Evolutionary conservation across 2,329 filamentous ascomycete species (phyloP), one percentile per base, ranked within the genome.

Genomic region (Beauveria brongniartii): DNA sequence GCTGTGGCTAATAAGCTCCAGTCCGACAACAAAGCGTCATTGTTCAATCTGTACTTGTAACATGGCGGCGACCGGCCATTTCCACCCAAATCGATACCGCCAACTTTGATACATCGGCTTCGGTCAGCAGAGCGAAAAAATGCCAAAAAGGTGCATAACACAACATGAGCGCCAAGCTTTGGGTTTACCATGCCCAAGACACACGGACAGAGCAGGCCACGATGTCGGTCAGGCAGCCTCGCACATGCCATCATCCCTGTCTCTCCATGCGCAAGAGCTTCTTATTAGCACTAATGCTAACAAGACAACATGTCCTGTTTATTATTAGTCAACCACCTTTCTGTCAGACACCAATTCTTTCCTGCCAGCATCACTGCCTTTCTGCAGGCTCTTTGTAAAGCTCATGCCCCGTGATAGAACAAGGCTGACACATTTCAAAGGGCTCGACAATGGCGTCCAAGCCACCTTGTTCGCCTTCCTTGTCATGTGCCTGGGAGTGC

Each of bases 101-200:
- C 48, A 30, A 20, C 3, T 14, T 53, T 16, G 6, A 20, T 40
- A 53, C 30, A 53, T 53, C 5, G n/a, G 30, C 46, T 30, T 34
- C 16, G 26, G 14, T 14, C 30, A 9, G n/a, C 20, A 34, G 24
- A 26, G 9, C n/a, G 16, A 30, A 9, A 2, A 28, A 18, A 26
- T 2, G 34, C n/a, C 10, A 43, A 14, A 43, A 16, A 55, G 24
- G 22, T n/a, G 24, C n/a, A 26, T 46, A 30, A 46, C 40, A 55
- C 53, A 26, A 18, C 53, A 55, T 55, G 48, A 18, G 26, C 14
- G 53, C 53, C 53, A 55, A 55, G 53, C 53, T 44, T 55, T 44
- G 53, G 40, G 53, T 55, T 55, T 46, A 54, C 37, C 28, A 34
- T 40, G n/a, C 48, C 48, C 30, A 53, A 53, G 50, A 40, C 50